Base-by-base conservation (phyloP, 75 land plant species). In the Cryptomeria japonica region DNA sequence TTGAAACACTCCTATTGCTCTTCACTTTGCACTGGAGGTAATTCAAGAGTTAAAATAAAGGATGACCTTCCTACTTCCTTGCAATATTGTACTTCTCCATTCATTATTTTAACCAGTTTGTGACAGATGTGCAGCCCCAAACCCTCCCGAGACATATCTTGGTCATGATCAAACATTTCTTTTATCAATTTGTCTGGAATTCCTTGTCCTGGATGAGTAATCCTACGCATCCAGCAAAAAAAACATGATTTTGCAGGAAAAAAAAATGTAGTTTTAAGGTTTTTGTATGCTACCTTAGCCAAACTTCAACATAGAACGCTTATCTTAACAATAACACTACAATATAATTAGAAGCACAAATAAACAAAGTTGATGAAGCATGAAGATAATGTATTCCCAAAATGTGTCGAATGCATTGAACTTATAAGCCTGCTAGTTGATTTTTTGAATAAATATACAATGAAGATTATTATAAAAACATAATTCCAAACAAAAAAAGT, bases 31-130 rank as follows among this genome's bases (percentile, higher is more conserved):
- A 92, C 94, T 31, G 91, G 87, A 28, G 99, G 98, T 28, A 97
- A 94, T 83, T 97, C 99, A 18, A 95, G 88, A 39, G 86, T 89
- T 14, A 97, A 82, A 72, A 94, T 93, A 90, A 97, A 96, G 80
- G 91, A 91, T 41, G 93, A 91, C 85, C 88, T 93, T 55, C 91
- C 91, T 10, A 95, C 89, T 88, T 96, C 98, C 53, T 94, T 87
- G 41, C 95, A 80, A 84, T 97, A 97, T 56, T 92, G 90, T 12
- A 96, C 94, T 46, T 97, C 96, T 9, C 98, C 99, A 80, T 95
- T 96, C 99, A 97, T 97, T 22, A 97, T 91, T 89, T 91, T 96
- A 70, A 97, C 93, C 38, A 97, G 92, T 73, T 97, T 95, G 79
- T 96, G 91, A 87, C 97, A 93, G 80, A 96, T 91, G 9, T 93